Evolutionary conservation across 1,284 basidiomycete species (phyloP).

Genomic region (Inonotus obliquus): DNA sequence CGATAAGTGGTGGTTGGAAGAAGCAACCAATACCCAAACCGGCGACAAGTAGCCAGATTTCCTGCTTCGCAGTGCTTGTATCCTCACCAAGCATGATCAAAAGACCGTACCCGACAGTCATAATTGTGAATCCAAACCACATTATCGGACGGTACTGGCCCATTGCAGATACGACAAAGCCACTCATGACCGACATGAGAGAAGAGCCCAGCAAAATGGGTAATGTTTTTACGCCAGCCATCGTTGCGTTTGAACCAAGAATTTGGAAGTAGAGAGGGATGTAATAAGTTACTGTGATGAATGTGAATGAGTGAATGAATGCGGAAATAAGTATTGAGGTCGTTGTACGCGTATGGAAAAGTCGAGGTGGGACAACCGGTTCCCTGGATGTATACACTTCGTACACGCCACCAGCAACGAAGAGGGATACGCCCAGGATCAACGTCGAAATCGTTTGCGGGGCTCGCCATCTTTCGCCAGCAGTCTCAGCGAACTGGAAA

Average conservation of each 20-base stretch:
- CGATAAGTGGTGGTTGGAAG: slow-evolving; percentile 34
- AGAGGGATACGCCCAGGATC: slow-evolving; percentile 37
- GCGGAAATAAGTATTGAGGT: slow-evolving; percentile 34
- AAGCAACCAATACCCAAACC: slow-evolving; percentile 33
- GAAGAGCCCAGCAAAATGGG: slow-evolving; percentile 38
- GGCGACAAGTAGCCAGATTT: slow-evolving; percentile 31
- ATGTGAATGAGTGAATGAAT: slow-evolving; percentile 36
- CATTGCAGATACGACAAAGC: slow-evolving; percentile 11
- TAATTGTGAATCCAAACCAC: slow-evolving; percentile 25
- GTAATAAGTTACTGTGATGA: slow-evolving; percentile 32
- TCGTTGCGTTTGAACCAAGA: slow-evolving; percentile 38
- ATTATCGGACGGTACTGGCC: slow-evolving; percentile 18
- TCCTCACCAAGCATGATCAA: slow-evolving; percentile 31
- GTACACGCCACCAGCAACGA: slow-evolving; percentile 37
- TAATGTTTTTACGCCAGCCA: slow-evolving; percentile 41
- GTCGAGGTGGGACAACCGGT: slow-evolving; percentile 47
- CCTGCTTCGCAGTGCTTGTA: slow-evolving; percentile 28
- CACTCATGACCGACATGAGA: slow-evolving; percentile 12
- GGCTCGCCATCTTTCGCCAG: slow-evolving; percentile 25
- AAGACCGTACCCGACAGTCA: slow-evolving; percentile 32
- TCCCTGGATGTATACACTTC: slow-evolving; percentile 44
- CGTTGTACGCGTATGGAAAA: slow-evolving; percentile 47
- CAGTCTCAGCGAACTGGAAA: slow-evolving; percentile 29
- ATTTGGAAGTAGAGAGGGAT: slow-evolving; percentile 38
- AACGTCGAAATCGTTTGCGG: slow-evolving; percentile 45